Evolutionary conservation across 2,329 filamentous ascomycete species (phyloP), one percentile per base, ranked within the genome.

Genomic region (Metarhizium robertsii): DNA sequence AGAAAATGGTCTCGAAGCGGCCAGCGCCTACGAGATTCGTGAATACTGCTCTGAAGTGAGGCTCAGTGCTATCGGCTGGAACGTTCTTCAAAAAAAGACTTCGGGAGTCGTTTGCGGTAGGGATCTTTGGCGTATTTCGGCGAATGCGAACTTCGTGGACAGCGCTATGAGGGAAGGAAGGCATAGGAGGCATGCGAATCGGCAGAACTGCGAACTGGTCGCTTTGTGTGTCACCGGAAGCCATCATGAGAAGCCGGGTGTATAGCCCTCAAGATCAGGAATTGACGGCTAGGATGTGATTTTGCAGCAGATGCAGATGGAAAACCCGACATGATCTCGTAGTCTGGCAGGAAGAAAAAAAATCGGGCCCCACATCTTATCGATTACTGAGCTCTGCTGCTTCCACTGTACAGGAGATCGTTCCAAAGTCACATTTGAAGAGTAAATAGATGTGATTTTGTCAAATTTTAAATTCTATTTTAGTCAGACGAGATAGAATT

Each of bases 51-150:
- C 90, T 85, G 46, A 97, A 78, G 64, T 92, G 88, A 1, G 77
- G 70, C 55, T 90, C 85, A 4, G 90, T 95, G 57, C 90, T 86
- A 67, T 96, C 92, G 59, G 87, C 78, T 6, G 94, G 94, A 1
- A 95, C 74, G 65, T 99, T 97, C 60, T 92, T 88, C n/a, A 95
- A 68, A 71, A 96, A 99, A 18, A 99, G 79, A 58, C 88, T 91
- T 62, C 92, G 85, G 16, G 83, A 75, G 63, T 92, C 87, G 69
- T 88, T 80, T 54, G 80, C 77, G 7, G 87, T 87, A 14, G 88
- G 84, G 45, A 88, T 79, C 72, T 87, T 90, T 58, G 92, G 91
- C 49, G 85, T 79, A 71, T 97, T 92, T 55, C 84, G 84, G 61
- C 90, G 89, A 55, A 97, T 73, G 73, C 96, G 96, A 64, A 97